These are phyloP conservation scores for Penicillium concentricum DNA, from an alignment of 2,329 filamentous ascomycete species.

Conservation along the genomic window DNA sequence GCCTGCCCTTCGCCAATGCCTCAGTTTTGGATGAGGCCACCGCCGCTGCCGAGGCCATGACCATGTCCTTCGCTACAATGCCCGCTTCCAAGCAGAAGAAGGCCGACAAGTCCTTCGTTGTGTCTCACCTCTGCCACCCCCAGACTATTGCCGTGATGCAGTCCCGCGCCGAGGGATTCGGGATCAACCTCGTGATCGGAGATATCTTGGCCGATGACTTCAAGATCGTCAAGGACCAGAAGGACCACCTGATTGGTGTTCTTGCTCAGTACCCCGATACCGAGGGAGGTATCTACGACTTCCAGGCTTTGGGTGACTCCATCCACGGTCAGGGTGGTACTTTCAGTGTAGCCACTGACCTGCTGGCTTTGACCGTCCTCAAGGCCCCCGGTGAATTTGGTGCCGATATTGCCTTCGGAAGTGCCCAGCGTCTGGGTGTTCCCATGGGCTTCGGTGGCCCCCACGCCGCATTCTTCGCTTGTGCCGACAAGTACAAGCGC, in stretches of 20 bases:
- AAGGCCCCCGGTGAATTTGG: constrained; percentile 92
- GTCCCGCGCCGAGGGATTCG: constrained; percentile 87
- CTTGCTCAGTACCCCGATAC: constrained; percentile 96
- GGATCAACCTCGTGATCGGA: constrained; percentile 71
- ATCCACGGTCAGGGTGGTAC: constrained; percentile 77
- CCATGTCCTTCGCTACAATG: constrained; percentile 77
- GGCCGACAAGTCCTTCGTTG: constrained; percentile 75
- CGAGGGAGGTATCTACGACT: constrained; percentile 75
- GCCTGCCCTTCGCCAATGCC: constrained; percentile 82
- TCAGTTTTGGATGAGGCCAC: constrained; percentile 89
- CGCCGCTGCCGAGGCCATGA: constrained; percentile 94
- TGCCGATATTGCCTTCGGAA: constrained; percentile 92
- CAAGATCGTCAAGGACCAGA: constrained; percentile 68
- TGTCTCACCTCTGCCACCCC: constrained; percentile 78
- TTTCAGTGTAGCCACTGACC: constrained; percentile 84
- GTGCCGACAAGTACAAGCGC: constrained; percentile 85
- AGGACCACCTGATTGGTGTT: constrained; percentile 81
- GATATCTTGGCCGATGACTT: constrained; percentile 68
- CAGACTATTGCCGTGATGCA: constrained; percentile 82
- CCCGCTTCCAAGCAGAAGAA: constrained; percentile 70
- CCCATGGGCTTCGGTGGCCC: constrained; percentile 90
- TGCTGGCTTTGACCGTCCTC: constrained; percentile 80
- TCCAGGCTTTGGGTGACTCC: constrained; percentile 68
- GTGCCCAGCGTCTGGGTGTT: constrained; percentile 85
- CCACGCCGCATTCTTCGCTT: constrained; percentile 96